A percentile compares a stretch with the other conserved stretches of the same genome.
These are phyloP conservation scores for Termitomyces sp. DNA, from an alignment of 768 basidiomycete genomes.

Conservation along the genomic window DNA sequence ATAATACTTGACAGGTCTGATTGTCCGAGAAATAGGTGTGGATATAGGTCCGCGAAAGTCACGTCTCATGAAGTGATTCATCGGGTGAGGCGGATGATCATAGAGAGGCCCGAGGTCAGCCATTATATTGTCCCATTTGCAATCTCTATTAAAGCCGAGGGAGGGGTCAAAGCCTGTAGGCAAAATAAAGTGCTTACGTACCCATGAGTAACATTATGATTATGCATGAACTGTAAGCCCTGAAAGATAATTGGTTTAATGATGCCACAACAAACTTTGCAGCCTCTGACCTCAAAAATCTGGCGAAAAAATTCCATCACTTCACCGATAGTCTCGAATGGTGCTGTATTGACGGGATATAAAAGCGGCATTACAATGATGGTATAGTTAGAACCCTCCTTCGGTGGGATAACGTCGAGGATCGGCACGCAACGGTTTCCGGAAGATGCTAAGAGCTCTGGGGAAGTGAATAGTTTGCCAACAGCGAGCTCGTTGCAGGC, in stretches of 20 bases:
- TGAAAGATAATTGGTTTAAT: slow-evolving; percentile 5
- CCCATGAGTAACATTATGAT: slow-evolving; percentile 30
- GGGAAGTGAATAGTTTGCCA: slow-evolving; percentile 19
- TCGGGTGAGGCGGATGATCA: slow-evolving; percentile 21
- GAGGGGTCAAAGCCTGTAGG: background rate
- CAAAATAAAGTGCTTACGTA: background rate
- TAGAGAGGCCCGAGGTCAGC: slow-evolving; percentile 22
- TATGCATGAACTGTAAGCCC: slow-evolving; percentile 33
- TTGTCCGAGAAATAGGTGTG: slow-evolving; percentile 15
- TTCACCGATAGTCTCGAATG: slow-evolving; percentile 30
- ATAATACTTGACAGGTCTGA: slow-evolving; percentile 9
- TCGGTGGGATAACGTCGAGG: slow-evolving; percentile 19
- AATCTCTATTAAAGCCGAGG: slow-evolving; percentile 8
- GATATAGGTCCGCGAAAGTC: slow-evolving; percentile 12
- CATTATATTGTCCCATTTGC: slow-evolving; percentile 28
- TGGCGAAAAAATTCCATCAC: slow-evolving; percentile 27
- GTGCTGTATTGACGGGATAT: slow-evolving; percentile 15
- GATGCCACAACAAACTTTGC: background rate
- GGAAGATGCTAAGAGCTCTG: slow-evolving; percentile 11
- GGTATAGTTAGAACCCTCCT: slow-evolving; percentile 15
- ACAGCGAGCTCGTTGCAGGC: slow-evolving; percentile 31
- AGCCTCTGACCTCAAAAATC: slow-evolving; percentile 21
- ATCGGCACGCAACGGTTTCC: slow-evolving; percentile 36
- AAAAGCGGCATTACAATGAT: slow-evolving; percentile 31
- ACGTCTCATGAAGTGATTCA: slow-evolving; percentile 7